Base-by-base conservation (phyloP, 805 yeast genomes). In the Candida wancherniae region DNA sequence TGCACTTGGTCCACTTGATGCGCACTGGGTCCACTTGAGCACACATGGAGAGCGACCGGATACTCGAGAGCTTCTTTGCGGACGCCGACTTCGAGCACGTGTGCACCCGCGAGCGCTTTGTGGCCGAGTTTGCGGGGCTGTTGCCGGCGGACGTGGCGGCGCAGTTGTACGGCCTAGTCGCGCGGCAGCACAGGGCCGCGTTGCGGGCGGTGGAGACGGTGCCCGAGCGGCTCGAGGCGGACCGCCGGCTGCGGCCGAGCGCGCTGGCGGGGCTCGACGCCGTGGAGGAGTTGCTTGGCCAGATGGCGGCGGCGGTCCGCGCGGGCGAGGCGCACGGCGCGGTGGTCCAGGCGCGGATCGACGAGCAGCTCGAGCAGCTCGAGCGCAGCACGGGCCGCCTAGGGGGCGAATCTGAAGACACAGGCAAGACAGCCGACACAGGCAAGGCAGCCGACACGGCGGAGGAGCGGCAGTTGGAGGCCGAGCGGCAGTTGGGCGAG, bases 21-120 rank as follows among this genome's bases (percentile, higher is more conserved):
- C n/a, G n/a, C n/a, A n/a, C n/a, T n/a, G n/a, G n/a, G n/a, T n/a
- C n/a, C n/a, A n/a, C n/a, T n/a, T n/a, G n/a, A n/a, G n/a, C n/a
- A n/a, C n/a, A 5, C 15, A 37, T 37, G 42, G 30, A 37, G 10
- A 34, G 36, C 24, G 17, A 24, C 9, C 26, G 24, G 9, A 37
- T 37, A 14, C 31, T 37, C 9, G 13, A n/a, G 10, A 28, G 29
- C 10, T 37, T 37, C 13, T 26, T 37, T 26, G 13, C 28, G 4
- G 37, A 34, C 18, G 25, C 30, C 3, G 23, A 28, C 14, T 34
- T 34, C 15, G 14, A 28, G 9, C 26, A 19, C n/a, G 26, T 15
- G 14, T 34, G 37, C 15, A 5, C 30, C 6, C 22, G 15, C 5
- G 36, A 33, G 5, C 28, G 28, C 16, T 33, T 33, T 19, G 26